These are phyloP conservation scores for Candida lessepsii DNA, from an alignment of 805 yeast genomes.

Conservation along the genomic window DNA sequence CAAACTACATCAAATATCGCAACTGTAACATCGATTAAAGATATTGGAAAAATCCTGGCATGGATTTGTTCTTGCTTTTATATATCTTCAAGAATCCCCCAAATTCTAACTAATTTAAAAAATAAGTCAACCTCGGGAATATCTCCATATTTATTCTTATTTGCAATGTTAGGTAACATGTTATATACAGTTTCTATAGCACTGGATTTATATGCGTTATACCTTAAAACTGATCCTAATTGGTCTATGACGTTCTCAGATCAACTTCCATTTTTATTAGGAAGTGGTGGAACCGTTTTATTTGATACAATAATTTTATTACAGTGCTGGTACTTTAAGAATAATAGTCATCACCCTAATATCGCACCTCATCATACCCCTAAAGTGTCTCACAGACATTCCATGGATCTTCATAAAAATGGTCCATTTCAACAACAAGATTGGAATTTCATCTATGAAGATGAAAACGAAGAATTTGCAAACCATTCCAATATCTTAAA, in stretches of 20 bases:
- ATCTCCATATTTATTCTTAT: constrained; percentile 32
- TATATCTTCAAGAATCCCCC: constrained; percentile 35
- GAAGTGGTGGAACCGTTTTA: constrained; percentile 76
- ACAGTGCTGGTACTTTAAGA: constrained; percentile 22
- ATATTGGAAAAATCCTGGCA: constrained; percentile 29
- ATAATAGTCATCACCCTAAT: background rate
- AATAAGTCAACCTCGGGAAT: constrained; percentile 34
- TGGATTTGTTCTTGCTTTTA: constrained; percentile 34
- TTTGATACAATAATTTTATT: constrained; percentile 44
- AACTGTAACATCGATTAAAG: background rate
- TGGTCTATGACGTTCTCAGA: constrained; percentile 44
- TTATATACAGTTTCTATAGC: constrained; percentile 34
- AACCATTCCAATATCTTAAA: constrained; percentile 7
- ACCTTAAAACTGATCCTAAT: constrained; percentile 19
- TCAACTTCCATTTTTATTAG: constrained; percentile 77
- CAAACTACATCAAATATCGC: background rate
- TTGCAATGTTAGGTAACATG: constrained; percentile 36
- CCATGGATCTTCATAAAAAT: background rate
- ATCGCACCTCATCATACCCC: background rate
- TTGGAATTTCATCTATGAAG: constrained; percentile 30
- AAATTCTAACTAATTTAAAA: constrained; percentile 30
- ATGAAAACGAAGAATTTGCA: constrained; percentile 9
- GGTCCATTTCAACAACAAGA: constrained; percentile 35
- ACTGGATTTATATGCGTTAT: constrained; percentile 28
- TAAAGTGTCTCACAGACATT: background rate